Evolutionary conservation across 2,329 filamentous ascomycete genomes (phyloP), one percentile per base, ranked within the genome.

Genomic region (Paraphoma sp.): DNA sequence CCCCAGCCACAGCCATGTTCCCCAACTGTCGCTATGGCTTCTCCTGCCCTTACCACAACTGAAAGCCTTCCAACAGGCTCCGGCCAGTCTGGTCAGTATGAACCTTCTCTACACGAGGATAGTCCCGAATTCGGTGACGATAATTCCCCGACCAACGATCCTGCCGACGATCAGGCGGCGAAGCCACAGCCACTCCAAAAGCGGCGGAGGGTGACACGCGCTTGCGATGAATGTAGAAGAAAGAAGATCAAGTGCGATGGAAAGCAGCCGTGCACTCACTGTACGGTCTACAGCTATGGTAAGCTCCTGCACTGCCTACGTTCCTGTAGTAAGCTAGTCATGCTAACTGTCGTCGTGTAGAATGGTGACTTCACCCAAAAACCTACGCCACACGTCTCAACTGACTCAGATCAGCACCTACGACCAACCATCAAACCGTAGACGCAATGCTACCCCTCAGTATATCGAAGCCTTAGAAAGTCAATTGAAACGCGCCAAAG

Each of bases 211-310:
- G 79, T 81, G 48, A 81, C 79, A 30, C 70, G 79, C 51, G 79
- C 79, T 44, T 81, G 79, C 65, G 70, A 73, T 51, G 73, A 79
- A 57, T 76, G 76, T 62, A 68, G 72, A 44, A 71, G 73, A 41
- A 84, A 84, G 71, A 84, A 84, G 69, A 83, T 84, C 65, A 83
- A 83, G 66, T 84, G 82, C 68, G 82, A 83, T 62, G 82, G 81
- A 57, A 83, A 81, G 68, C 81, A 84, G 69, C 82, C 82, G 7
- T 84, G 82, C 65, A 97, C 93, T 0, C 95, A 98, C 78, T 99
- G 95, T 77, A 96, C 93, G 10, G 93, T 98, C 48, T 99, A 99
- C 78, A 97, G 93, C 75, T 99, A 99, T 82, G 94, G 95, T 97
- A 65, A 46, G 73, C 31, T 45, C 18, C 29, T 40, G 44, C 14